Base-by-base conservation (phyloP, 2,329 filamentous ascomycete genomes). In the Cryphonectria parasitica region DNA sequence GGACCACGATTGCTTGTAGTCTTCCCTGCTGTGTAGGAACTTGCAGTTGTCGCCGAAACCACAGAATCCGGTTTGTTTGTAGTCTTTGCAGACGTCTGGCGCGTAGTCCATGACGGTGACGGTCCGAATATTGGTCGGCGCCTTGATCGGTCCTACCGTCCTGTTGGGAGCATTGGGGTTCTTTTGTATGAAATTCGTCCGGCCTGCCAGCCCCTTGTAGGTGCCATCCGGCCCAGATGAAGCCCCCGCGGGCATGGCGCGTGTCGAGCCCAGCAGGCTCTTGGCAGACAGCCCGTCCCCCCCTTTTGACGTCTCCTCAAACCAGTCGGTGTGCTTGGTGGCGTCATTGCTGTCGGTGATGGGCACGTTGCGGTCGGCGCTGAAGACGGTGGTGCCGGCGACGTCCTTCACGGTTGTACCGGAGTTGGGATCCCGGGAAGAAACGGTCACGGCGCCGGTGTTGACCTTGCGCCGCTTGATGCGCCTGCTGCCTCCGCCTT, bases 1-100 rank as follows among this genome's bases (percentile, higher is more conserved):
- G 79, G 98, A 94, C 96, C 96, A 99, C 2, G 96, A 96, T 78
- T 95, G 92, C 76, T 95, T 94, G 78, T 93, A 92, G 79, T 94
- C 92, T 76, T 93, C 91, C 70, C 93, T 85, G 6, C 89, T 89
- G 77, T 96, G 93, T 0, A 94, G 77, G 77, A 90, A 96, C 77
- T 94, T 97, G 83, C 95, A 97, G 72, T 86, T 90, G 78, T 96
- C 93, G 39, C 92, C 91, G 49, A 81, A 82, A 0, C 80, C 88
- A 75, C 88, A 91, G 77, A 89, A 90, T 0, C 88, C 90, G 31
- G 83, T 92, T 74, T 77, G 74, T 71, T 81, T 80, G 70, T 79
- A 79, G 66, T 98, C 96, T 80, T 98, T 98, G 82, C 96, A 99
- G 0, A 97, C 92, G 75, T 98, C 95, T 0, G 95, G 94, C 0